Conservation (phyloP, 2,329 filamentous ascomycete species). For the Cladobotryum protrusum region DNA sequence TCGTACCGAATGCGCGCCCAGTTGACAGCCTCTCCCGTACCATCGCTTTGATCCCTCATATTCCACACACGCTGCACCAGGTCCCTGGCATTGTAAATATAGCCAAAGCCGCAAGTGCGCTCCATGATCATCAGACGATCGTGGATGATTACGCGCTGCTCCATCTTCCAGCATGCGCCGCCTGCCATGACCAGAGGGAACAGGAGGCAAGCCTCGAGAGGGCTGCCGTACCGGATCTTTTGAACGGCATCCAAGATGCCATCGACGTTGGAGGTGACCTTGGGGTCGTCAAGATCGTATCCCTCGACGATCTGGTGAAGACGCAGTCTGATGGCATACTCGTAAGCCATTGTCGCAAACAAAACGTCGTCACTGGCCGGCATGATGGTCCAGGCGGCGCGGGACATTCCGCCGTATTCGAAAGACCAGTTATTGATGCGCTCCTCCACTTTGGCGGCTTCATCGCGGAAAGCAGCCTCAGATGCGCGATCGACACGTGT, state of each 20-base stretch:
- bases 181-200: conserved; percentile 38
- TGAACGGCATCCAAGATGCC: conserved; percentile 32
- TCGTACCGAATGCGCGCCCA: conserved; percentile 31
- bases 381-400: conserved; percentile 18
- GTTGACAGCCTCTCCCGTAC: conserved; percentile 25
- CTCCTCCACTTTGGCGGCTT: conserved; percentile 25
- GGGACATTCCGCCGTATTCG: conserved; percentile 23
- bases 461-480: conserved; percentile 24
- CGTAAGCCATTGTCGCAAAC: conserved; percentile 32
- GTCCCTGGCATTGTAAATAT: conserved; percentile 34
- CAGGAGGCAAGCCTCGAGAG: conserved; percentile 34
- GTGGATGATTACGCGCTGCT: conserved; percentile 33
- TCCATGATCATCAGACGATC: conserved; percentile 39
- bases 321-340: conserved; percentile 35
- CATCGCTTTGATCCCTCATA: conserved; percentile 22
- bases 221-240: conserved; percentile 35
- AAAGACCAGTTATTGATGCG: conserved; percentile 33
- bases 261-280: conserved; percentile 26
- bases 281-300: conserved; percentile 30
- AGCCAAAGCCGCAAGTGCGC: conserved; percentile 36
- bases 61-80: conserved; percentile 36
- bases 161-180: conserved; percentile 28
- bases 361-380: conserved; percentile 24
- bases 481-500: conserved; percentile 24
- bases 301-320: conserved; percentile 38